A percentile compares a stretch with the other conserved stretches of the same genome.
Evolutionary conservation across 2,329 filamentous ascomycete genomes (phyloP).

Genomic region (Ceratocystis alfenasii): DNA sequence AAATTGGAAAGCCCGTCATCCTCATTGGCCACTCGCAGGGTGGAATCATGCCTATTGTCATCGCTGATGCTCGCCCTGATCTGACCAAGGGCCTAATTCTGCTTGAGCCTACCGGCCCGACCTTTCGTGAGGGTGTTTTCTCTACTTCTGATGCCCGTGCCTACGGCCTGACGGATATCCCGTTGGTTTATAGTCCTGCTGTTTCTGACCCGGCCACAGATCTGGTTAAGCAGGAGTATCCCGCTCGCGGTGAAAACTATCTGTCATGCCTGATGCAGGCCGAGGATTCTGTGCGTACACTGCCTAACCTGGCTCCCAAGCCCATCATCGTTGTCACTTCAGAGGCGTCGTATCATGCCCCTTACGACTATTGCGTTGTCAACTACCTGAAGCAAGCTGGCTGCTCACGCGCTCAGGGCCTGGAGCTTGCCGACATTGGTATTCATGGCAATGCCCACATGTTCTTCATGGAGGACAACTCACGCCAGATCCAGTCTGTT

Average conservation of each 20-base stretch:
- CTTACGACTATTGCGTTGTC: slow-evolving; percentile 36
- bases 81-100: slow-evolving; percentile 34
- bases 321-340: slow-evolving; percentile 33
- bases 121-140: slow-evolving; percentile 35
- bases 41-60: slow-evolving; percentile 33
- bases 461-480: slow-evolving; percentile 40
- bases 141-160: slow-evolving; percentile 29
- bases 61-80: slow-evolving; percentile 33
- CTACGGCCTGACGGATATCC: slow-evolving; percentile 40
- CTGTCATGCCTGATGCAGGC: slow-evolving; percentile 30
- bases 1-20: slow-evolving; percentile 33
- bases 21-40: slow-evolving; percentile 37
- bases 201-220: slow-evolving; percentile 31
- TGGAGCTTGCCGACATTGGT: slow-evolving; percentile 30
- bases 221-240: slow-evolving; percentile 28
- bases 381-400: slow-evolving; percentile 36
- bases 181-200: slow-evolving; percentile 37
- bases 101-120: slow-evolving; percentile 38
- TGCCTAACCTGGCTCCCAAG: slow-evolving; percentile 30
- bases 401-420: slow-evolving; percentile 24
- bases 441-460: slow-evolving; percentile 38
- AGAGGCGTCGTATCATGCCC: slow-evolving; percentile 35
- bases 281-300: slow-evolving; percentile 25
- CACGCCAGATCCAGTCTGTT: slow-evolving; percentile 29
- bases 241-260: slow-evolving; percentile 24